Evolutionary conservation across 2,329 filamentous ascomycete species (phyloP).

Genomic region (Colletotrichum plurivorum): DNA sequence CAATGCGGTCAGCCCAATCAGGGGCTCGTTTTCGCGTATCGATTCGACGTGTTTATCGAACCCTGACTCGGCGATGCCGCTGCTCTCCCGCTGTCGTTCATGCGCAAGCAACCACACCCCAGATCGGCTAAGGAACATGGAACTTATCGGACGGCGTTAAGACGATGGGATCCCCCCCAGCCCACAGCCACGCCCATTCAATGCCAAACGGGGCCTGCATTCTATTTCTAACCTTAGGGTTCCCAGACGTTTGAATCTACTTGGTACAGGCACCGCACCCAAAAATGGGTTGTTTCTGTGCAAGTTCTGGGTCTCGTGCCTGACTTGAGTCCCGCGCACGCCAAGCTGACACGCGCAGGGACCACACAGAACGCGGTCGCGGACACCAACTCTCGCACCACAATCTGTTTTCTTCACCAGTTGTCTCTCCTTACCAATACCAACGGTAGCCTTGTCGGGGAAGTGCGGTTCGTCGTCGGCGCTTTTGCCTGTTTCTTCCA

Average conservation of each 20-base stretch:
- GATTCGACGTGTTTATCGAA: constrained; percentile 3
- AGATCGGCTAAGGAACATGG: constrained; percentile 19
- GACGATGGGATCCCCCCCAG: not conserved
- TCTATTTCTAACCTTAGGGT: constrained; percentile 22
- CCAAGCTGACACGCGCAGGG: constrained; percentile 11
- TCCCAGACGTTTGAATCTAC: constrained; percentile 25
- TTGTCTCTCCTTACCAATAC: too few species aligned
- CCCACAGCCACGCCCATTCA: constrained; percentile 6
- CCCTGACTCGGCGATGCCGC: constrained; percentile 33
- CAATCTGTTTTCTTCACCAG: not conserved
- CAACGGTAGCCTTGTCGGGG: not conserved
- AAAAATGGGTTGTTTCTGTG: constrained; percentile 22
- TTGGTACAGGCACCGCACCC: constrained; percentile 23
- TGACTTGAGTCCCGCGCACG: constrained; percentile 7
- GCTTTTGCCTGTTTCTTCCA: constrained; percentile 11
- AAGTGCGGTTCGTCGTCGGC: not conserved
- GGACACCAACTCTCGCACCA: not conserved
- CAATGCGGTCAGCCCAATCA: constrained; percentile 4
- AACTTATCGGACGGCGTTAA: constrained; percentile 30
- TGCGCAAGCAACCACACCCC: constrained; percentile 20
- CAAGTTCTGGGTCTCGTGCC: not conserved
- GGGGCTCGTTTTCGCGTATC: not conserved
- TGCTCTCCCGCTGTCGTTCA: constrained; percentile 26
- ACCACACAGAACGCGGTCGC: not conserved
- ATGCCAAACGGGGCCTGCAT: constrained; percentile 14